Conservation (phyloP, 139 green algal genomes). For the Asterochloris erici region DNA sequence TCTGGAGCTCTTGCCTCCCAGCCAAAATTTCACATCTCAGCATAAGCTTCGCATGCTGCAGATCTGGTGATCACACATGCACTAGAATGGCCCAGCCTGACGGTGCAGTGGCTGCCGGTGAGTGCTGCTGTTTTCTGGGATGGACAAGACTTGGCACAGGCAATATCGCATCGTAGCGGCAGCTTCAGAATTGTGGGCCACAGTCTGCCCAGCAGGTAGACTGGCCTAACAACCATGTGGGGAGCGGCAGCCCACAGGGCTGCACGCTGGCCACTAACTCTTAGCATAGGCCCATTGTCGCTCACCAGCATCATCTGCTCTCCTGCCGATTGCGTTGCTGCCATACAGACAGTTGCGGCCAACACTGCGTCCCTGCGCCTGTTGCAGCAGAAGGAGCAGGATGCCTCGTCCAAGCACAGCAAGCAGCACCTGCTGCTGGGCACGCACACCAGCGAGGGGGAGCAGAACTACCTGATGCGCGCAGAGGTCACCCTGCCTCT, state of each 20-base stretch:
- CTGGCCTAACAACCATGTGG: too few species aligned
- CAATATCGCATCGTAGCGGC: too few species aligned
- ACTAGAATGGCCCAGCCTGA: slow-evolving; percentile 98
- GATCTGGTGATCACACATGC: slow-evolving; percentile 99
- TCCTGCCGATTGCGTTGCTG: neutral
- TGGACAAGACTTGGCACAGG: neutral
- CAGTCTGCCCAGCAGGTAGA: too few species aligned
- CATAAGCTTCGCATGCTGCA: slow-evolving; percentile 36
- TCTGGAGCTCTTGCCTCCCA: neutral
- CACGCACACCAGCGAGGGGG: slow-evolving; percentile 95
- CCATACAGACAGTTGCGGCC: neutral
- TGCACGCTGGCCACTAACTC: neutral
- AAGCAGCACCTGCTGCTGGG: slow-evolving; percentile 96
- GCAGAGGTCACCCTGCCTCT: slow-evolving; percentile 91
- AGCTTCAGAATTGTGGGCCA: too few species aligned
- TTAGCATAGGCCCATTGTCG: neutral
- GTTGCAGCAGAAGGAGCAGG: slow-evolving; percentile 17
- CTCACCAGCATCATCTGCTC: neutral
- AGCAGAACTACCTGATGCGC: slow-evolving; percentile 99
- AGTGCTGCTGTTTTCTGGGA: neutral
- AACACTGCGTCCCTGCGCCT: neutral
- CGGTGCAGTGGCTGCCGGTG: slow-evolving; percentile 96
- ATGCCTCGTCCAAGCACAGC: slow-evolving; percentile 44
- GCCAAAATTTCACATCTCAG: neutral
- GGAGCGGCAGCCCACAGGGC: too few species aligned